Percentiles rank a stretch among this genome's conserved stretches.
Conservation (phyloP, 2,329 filamentous ascomycete species). For the Botrytis medusae region DNA sequence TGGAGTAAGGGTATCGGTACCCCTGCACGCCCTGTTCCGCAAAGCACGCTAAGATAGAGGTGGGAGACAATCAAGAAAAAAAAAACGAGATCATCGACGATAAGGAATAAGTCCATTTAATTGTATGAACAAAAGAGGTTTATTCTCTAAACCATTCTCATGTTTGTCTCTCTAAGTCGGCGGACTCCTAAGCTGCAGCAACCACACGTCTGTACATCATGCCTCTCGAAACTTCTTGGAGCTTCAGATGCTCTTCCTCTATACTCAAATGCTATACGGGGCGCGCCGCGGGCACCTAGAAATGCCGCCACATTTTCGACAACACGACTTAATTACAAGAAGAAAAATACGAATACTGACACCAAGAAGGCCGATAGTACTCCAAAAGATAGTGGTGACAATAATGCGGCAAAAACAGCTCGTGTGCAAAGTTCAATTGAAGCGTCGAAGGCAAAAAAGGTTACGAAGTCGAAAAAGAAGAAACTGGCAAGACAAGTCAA, state of each 20-base stretch:
- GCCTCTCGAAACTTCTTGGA: slow-evolving; percentile 26
- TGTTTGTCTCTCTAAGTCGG: slow-evolving; percentile 35
- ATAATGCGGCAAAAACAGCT: background rate
- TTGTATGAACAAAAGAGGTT: slow-evolving; percentile 8
- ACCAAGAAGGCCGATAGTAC: background rate
- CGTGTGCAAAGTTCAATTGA: background rate
- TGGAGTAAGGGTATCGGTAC: background rate
- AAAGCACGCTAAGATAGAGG: slow-evolving; percentile 19
- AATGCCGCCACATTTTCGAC: slow-evolving; percentile 23
- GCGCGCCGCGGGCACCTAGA: slow-evolving; percentile 6
- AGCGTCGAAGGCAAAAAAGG: background rate
- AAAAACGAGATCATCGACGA: background rate
- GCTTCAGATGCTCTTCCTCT: slow-evolving; percentile 10
- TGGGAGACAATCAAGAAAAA: slow-evolving; percentile 6
- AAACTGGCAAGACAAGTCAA: background rate
- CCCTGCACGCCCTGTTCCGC: background rate
- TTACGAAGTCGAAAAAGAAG: background rate
- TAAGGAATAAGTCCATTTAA: background rate
- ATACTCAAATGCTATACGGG: slow-evolving; percentile 14
- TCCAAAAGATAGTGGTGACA: background rate
- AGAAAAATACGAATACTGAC: background rate
- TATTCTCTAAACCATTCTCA: slow-evolving; percentile 17
- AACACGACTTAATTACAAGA: slow-evolving; percentile 6
- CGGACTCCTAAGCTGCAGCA: slow-evolving; percentile 27
- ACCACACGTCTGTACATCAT: slow-evolving; percentile 33